Base-by-base conservation (phyloP, 106 monocot species). In the Dioscorea zingiberensis region DNA sequence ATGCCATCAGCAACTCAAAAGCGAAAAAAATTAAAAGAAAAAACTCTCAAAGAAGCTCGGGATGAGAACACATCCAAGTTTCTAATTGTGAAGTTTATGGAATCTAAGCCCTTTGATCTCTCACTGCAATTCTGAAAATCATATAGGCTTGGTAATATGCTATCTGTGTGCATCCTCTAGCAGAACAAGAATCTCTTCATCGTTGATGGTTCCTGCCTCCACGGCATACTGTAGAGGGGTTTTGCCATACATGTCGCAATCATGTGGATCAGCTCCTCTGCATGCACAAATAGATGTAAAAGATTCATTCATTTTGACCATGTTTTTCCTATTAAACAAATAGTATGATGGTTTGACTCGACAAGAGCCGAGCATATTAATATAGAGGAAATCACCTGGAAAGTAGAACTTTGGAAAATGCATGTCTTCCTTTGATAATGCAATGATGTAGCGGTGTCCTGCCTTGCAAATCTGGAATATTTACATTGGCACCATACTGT, bases 401-500 rank as follows among this genome's bases (percentile, higher is more conserved):
- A 66, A 98, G 77, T 9, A 98, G 82, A 15, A 98, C 76, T 60
- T 69, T 93, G 32, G 86, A 80, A 32, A 84, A 75, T 25, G 65
- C 58, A 47, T 55, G 62, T 60, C 74, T 83, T 54, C 89, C 86
- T 80, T 78, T 83, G 26, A 98, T 73, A 64, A 86, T 72, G 69
- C 89, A 98, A 55, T 89, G 86, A 49, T 98, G 98, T 68, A 99
- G 93, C 7, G 98, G 86, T 21, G 86, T 86, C 62, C 73, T 76
- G 18, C 84, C 89, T 67, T 70, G 81, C 11, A 68, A 58, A 71
- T 99, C 98, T 23, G 59, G 59, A 38, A 64, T 64, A 78, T 93
- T 93, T 65, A 86, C 75, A 64, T 76, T 89, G 48, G 82, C 98
- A 65, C 98, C 89, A 71, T 99, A 99, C 69, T 93, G 98, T 66